phyloP scores from a whole-genome alignment of 1,139 yeast genomes.

The Taiozyma sp. region DNA sequence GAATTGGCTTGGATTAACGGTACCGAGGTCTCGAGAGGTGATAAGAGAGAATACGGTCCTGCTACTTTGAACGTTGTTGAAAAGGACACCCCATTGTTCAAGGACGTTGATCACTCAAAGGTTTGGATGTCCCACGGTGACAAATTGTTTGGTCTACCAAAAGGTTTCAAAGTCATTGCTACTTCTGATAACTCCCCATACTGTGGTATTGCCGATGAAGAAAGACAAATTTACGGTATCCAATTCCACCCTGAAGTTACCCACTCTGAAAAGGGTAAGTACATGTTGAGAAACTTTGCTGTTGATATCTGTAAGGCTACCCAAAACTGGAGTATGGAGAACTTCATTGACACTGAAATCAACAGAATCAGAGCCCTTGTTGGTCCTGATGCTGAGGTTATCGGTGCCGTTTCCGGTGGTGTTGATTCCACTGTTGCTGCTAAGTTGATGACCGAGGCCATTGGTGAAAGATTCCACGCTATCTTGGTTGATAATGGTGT shows the following conservation, averaged over 20 bases:
- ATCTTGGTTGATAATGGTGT: constrained; percentile 97
- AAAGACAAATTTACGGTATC: constrained; percentile 79
- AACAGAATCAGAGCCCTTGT: constrained; percentile 85
- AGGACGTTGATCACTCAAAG: constrained; percentile 80
- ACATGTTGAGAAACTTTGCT: constrained; percentile 85
- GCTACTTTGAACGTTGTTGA: constrained; percentile 82
- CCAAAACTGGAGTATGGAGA: constrained; percentile 97
- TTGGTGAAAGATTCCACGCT: constrained; percentile 98
- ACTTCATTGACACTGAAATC: constrained; percentile 94
- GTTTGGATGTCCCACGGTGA: constrained; percentile 99
- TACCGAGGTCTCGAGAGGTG: constrained; percentile 93
- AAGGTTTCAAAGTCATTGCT: constrained; percentile 86
- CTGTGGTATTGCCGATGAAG: constrained; percentile 84
- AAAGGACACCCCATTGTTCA: constrained; percentile 63
- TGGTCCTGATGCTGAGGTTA: constrained; percentile 97
- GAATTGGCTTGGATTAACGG: constrained; percentile 98
- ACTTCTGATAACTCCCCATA: constrained; percentile 91
- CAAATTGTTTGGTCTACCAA: constrained; percentile 86
- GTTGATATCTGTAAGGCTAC: constrained; percentile 81
- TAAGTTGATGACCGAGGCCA: constrained; percentile 95
- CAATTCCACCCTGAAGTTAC: constrained; percentile 99
- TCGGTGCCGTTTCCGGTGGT: constrained; percentile 99
- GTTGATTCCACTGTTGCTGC: constrained; percentile 99
- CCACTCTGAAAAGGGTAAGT: constrained; percentile 89
- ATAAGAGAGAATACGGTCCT: constrained; percentile 97